Base-by-base conservation (phyloP, 257 asterid genomes). In the Solanum commersonii region DNA sequence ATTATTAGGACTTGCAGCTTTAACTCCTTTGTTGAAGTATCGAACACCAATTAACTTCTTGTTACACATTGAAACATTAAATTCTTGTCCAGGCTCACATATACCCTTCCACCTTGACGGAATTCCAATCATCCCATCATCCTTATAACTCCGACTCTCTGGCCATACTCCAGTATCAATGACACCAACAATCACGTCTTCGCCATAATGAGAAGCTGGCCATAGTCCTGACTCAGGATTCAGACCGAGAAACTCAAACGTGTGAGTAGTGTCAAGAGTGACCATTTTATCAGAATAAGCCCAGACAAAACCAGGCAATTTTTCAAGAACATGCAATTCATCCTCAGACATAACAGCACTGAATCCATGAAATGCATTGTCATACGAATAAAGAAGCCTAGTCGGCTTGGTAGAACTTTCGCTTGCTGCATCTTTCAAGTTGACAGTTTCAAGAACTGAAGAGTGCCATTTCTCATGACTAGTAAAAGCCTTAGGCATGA, bases 141-240 rank as follows among this genome's bases (percentile, higher is more conserved):
- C 96, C 34, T 49, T 89, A 87, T 92, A 95, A 89, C 98, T 94
- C 0, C 90, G 91, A 87, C 93, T 92, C 87, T 95, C 97, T 0
- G 98, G 97, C 98, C 94, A 92, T 35, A 94, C 87, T 4, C 95
- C 94, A 4, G 90, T 49, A 70, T 95, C 96, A 34, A 95, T 83
- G 1, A 94, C 92, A 2, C 98, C 95, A 1, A 95, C 89, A 42
- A 95, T 93, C 40, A 90, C 93, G 40, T 92, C 95, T 29, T 91
- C 86, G 4, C 97, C 97, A 25, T 87, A 93, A 1, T 92, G 52
- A 10, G 96, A 88, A 7, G 93, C 94, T 0, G 95, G 96, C 97
- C 95, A 95, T 8, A 93, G 87, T 15, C 98, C 94, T 0, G 91
- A 63, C 72, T 87, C 91, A 9, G 92, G 87, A 49, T 89, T 93